These are phyloP conservation scores for Cadophora sp. DNA, from an alignment of 2,329 filamentous ascomycete genomes.

Conservation along the genomic window DNA sequence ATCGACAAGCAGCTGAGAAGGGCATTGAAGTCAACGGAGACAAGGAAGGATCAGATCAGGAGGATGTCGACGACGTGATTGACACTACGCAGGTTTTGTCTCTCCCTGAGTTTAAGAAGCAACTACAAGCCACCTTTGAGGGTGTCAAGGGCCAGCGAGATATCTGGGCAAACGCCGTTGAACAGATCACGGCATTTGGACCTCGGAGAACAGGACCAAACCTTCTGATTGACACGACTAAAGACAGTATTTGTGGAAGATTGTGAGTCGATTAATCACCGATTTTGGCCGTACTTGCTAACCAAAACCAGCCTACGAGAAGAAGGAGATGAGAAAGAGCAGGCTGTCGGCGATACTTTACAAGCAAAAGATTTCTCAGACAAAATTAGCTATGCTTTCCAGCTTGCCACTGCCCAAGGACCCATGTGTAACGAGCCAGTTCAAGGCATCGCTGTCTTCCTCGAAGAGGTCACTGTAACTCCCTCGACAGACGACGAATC, in stretches of 20 bases:
- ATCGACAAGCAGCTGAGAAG: slow-evolving; percentile 62
- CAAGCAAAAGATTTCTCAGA: slow-evolving; percentile 77
- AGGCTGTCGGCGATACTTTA: slow-evolving; percentile 56
- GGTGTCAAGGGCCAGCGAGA: slow-evolving; percentile 76
- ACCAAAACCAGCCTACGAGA: slow-evolving; percentile 40
- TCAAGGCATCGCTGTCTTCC: slow-evolving; percentile 88
- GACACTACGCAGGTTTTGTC: slow-evolving; percentile 69
- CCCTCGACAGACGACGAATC: slow-evolving; percentile 58
- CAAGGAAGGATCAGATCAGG: slow-evolving; percentile 42
- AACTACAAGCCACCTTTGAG: slow-evolving; percentile 73
- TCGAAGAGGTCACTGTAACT: slow-evolving; percentile 77
- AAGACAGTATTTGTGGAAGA: slow-evolving; percentile 72
- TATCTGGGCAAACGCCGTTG: slow-evolving; percentile 76
- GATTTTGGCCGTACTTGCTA: slow-evolving; percentile 22
- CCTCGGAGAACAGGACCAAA: slow-evolving; percentile 87
- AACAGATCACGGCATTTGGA: slow-evolving; percentile 89
- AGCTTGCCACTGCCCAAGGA: slow-evolving; percentile 86
- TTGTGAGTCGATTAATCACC: slow-evolving; percentile 57
- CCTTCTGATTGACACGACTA: slow-evolving; percentile 83
- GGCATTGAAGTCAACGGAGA: slow-evolving; percentile 40
- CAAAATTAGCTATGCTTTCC: slow-evolving; percentile 93
- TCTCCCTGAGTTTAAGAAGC: slow-evolving; percentile 76
- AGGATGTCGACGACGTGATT: slow-evolving; percentile 58
- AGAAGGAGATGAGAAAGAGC: slow-evolving; percentile 37
- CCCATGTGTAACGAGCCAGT: slow-evolving; percentile 92